These are phyloP conservation scores for Petunia secreta DNA, from an alignment of 257 asterid genomes.

Conservation along the genomic window DNA sequence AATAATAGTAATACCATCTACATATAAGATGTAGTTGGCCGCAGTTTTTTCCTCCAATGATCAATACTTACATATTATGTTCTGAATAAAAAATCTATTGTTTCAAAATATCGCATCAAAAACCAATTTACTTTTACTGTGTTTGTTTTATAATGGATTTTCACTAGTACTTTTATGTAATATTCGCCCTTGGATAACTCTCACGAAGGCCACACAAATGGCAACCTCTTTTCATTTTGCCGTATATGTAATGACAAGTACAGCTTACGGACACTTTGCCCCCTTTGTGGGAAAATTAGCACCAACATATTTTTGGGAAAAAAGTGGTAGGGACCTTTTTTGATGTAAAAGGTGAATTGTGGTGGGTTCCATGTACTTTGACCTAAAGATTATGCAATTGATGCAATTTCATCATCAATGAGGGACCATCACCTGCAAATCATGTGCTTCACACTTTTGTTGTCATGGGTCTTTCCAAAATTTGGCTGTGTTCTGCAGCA, in stretches of 20 bases:
- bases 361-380: constrained; percentile 19
- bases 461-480: background rate
- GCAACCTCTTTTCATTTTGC: background rate
- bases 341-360: constrained; percentile 20
- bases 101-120: background rate
- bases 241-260: constrained; percentile 10
- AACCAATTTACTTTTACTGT: background rate
- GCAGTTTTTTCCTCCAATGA: background rate
- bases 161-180: background rate
- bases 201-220: background rate
- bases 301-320: constrained; percentile 8
- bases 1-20: background rate
- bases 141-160: background rate
- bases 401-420: constrained; percentile 25
- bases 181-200: background rate
- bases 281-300: constrained; percentile 20
- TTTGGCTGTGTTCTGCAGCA: background rate
- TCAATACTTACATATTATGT: constrained; percentile 13
- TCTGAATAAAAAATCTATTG: constrained; percentile 3
- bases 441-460: constrained; percentile 26
- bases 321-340: constrained; percentile 21
- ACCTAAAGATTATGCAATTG: constrained; percentile 19
- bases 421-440: constrained; percentile 18
- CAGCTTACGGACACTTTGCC: constrained; percentile 13
- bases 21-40: background rate